Evolutionary conservation across 495 filamentous ascomycete species (phyloP).

Genomic region (Elasticomyces elasticus): DNA sequence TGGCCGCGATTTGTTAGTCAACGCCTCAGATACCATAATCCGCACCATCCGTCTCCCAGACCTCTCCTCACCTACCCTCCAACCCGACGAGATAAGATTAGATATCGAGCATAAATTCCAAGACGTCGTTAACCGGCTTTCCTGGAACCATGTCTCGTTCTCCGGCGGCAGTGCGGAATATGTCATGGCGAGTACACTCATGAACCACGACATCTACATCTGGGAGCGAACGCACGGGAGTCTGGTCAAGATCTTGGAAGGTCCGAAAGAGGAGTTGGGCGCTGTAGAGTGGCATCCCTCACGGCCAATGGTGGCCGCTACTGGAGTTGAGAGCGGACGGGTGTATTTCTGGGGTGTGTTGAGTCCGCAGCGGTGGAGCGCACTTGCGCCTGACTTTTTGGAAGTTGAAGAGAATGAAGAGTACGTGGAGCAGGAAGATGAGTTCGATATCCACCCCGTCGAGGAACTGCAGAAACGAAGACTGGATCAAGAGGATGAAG

Average conservation of each 20-base stretch:
- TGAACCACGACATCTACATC: conserved; percentile 96
- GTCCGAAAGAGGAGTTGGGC: conserved; percentile 86
- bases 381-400: conserved; percentile 88
- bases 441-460: conserved; percentile 93
- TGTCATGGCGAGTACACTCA: conserved; percentile 84
- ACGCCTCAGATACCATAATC: conserved; percentile 84
- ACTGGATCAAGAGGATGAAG: conserved; percentile 79
- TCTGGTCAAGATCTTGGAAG: conserved; percentile 83
- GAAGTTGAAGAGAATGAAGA: conserved; percentile 98
- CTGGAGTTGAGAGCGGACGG: conserved; percentile 77
- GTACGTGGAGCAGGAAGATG: conserved; percentile 89
- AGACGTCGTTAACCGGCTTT: conserved; percentile 86
- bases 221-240: conserved; percentile 94
- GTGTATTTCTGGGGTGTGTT: conserved; percentile 91
- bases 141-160: conserved; percentile 94
- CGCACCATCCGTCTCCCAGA: conserved; percentile 73
- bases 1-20: conserved; percentile 76
- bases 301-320: conserved; percentile 77
- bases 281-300: conserved; percentile 94
- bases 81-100: conserved; percentile 64
- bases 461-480: conserved; percentile 89
- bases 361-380: conserved; percentile 90
- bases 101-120: conserved; percentile 97
- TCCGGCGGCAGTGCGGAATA: conserved; percentile 79
- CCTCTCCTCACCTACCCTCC: conserved; percentile 44